Base-by-base conservation (phyloP, 2,329 filamentous ascomycete species). In the Neospermospora avenae region DNA sequence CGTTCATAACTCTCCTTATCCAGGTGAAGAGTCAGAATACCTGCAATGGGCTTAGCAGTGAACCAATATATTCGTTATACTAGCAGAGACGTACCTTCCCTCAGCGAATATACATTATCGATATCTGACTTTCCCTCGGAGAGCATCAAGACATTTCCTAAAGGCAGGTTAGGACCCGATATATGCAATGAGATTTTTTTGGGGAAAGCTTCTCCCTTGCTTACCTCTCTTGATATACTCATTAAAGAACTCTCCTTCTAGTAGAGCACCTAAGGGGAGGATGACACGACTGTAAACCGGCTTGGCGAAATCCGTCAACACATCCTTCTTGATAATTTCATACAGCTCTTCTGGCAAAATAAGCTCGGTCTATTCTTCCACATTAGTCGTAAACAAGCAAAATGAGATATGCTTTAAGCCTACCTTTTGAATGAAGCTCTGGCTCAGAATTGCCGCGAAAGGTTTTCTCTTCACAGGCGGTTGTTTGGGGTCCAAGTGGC, bases 1-100 rank as follows among this genome's bases (percentile, higher is more conserved):
- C 87, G 83, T 74, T 98, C 92, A 73, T 93, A 97, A 0, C 84
- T 86, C 57, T 92, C 86, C 67, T 88, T 91, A 64, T 91, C 88
- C 25, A 98, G 80, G 67, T 91, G 89, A 68, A 99, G 80, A 3
- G 81, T 84, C 35, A 99, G 78, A 0, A 83, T 76, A 0, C 91
- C 91, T 90, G 48, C 6, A 42, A 4, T 37, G 13, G 14, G 37
- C 44, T 24, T 41, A 58, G 70, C 53, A 60, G 63, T 5, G 1
- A 34, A 35, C 10, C 31, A 18, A 25, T 16, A 48, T 16, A 48
- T 13, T 25, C 5, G 7, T 34, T 3, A 6, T 25, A 20, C 25
- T 25, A 16, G 13, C 2, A 16, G 13, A 16, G 49, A 63, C 72
- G 55, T 77, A 84, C 91, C 92, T 66, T 91, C 82, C 59, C 77